phyloP scores from a whole-genome alignment of 163 green algal species.

The Volvox carteri region DNA sequence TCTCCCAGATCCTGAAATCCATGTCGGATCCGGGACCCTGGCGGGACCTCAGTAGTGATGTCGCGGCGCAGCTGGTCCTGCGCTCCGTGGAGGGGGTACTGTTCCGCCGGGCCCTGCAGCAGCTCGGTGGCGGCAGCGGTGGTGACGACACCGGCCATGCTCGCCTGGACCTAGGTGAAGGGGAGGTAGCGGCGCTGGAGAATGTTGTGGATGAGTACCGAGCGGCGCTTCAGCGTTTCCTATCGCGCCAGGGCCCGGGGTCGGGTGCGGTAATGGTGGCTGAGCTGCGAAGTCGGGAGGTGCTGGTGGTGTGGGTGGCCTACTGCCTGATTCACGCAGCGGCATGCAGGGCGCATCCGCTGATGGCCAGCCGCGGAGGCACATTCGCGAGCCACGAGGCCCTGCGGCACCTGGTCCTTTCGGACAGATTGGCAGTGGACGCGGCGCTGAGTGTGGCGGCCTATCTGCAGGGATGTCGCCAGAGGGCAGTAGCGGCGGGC shows the following conservation, averaged over 20 bases:
- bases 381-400: slow-evolving; percentile 52
- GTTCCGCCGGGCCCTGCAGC: slow-evolving; percentile 44
- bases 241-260: background rate
- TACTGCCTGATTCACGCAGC: slow-evolving; percentile 60
- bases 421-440: slow-evolving; percentile 57
- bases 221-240: background rate
- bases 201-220: slow-evolving; percentile 65
- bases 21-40: background rate
- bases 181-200: slow-evolving; percentile 45
- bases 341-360: background rate
- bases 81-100: slow-evolving; percentile 57
- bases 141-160: background rate
- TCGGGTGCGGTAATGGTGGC: background rate
- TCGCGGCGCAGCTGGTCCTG: slow-evolving; percentile 40
- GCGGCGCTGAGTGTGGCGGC: slow-evolving; percentile 59
- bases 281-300: slow-evolving; percentile 68
- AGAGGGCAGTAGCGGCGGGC: no score
- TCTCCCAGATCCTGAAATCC: background rate
- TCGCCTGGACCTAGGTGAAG: slow-evolving; percentile 4
- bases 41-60: background rate
- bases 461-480: slow-evolving; percentile 56
- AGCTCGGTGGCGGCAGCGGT: slow-evolving; percentile 46
- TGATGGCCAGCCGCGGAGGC: slow-evolving; percentile 57
- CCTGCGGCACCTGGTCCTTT: slow-evolving; percentile 71
- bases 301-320: slow-evolving; percentile 65